Base-by-base conservation (phyloP, 31 red algal genomes). In the Porphyra umbilicalis region DNA sequence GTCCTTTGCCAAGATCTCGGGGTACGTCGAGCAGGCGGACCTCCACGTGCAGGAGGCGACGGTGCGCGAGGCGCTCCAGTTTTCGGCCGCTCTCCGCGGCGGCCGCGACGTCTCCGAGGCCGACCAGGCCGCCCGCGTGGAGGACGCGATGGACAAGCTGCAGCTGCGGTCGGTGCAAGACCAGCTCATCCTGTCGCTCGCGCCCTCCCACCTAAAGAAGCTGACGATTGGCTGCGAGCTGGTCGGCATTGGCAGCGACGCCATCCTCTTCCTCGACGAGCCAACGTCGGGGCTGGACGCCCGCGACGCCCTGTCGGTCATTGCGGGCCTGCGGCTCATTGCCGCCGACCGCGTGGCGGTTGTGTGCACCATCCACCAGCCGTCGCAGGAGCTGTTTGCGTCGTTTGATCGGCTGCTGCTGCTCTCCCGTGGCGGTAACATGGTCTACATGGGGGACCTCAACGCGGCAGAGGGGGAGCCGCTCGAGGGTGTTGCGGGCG, bases 21-120 rank as follows among this genome's bases (percentile, higher is more conserved):
- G 95, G 31, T 98, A 98, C 79, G 93, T 94, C 30, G 95, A 98
- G 76, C 95, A 98, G 82, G 83, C 37, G 38, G 95, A 98, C 80
- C 39, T 98, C 18, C 95, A 98, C 83, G 79, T 88, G 32, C 57
- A 77, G 57, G 89, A 98, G 84, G 67, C 88, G 35, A 98, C 92
- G 0, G 95, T 98, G 20, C 1, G 81, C 1, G 95, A 98, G 84
- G 92, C 92, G 30, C 74, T 98, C 6, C 39, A 83, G 68, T 98
- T 98, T 83, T 88, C 92, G 29, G 95, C 95, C 16, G 87, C 39
- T 30, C 82, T 94, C 10, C 89, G 92, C 9, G 83, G 92, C 34
- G 93, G 93, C 16, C 80, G 67, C 31, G 84, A 85, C 36, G 84
- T 94, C 6, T 34, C 87, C 6, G 77, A 86, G 16, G 80, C 86